Evolutionary conservation across 768 basidiomycete species (phyloP), one percentile per base, ranked within the genome.

Genomic region (Kwoniella dejecticola): DNA sequence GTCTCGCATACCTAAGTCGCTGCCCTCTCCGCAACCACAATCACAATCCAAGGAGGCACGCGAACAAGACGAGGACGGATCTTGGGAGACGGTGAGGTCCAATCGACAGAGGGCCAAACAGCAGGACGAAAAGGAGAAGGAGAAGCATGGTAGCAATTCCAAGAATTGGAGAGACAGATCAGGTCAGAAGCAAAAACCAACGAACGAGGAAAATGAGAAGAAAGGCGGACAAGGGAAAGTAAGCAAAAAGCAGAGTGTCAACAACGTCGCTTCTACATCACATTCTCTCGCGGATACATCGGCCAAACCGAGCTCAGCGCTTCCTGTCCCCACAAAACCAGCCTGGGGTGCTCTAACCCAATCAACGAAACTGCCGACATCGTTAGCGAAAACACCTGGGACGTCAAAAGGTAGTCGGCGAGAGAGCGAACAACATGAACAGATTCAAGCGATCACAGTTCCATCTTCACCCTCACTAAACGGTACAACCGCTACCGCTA

Each of bases 21-120:
- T 55, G 4, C 31, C 58, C 21, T 15, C 67, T 30, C 41, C 60
- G 17, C 33, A 64, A 29, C n/a, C 65, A n/a, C 23, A 56, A n/a
- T 38, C 45, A 5, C 44, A 42, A 29, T n/a, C n/a, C n/a, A 45
- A 52, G 13, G 26, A 57, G 33, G 12, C 33, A 27, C n/a, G n/a
- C n/a, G n/a, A n/a, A n/a, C 24, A 29, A 46, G 30, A n/a, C 52
- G 52, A 45, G 40, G 73, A 72, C 42, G 73, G 62, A 42, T 38
- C 66, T 21, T 75, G 73, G 73, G 70, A 75, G 57, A 75, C 68
- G 12, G 71, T 72, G 0, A 63, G 62, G 38, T 55, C 66, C 19
- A 59, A 57, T n/a, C 52, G 54, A 27, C 56, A 71, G 58, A 30
- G 36, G 8, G 26, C 36, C n/a, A 23, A 30, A 27, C 27, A 44